These are phyloP conservation scores for Xenoacremonium recifei DNA, from an alignment of 2,329 filamentous ascomycete species.

Conservation along the genomic window DNA sequence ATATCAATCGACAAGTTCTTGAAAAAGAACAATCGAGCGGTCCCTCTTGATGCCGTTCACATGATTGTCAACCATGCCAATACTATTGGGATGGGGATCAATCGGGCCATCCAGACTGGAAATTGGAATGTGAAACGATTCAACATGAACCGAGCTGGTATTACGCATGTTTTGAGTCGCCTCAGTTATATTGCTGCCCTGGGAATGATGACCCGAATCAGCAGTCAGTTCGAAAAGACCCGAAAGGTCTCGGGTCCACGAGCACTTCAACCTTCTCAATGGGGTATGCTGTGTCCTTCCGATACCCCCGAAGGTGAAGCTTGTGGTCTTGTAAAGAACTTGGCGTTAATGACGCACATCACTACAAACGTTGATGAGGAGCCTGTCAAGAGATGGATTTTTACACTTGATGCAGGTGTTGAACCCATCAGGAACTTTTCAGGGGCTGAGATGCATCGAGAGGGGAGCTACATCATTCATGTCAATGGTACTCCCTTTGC, in stretches of 20 bases:
- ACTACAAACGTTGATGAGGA: conserved; percentile 95
- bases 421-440: conserved; percentile 67
- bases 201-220: conserved; percentile 99
- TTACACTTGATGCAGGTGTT: conserved; percentile 81
- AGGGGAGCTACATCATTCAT: conserved; percentile 85
- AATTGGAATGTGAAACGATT: conserved; percentile 99
- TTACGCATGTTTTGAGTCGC: conserved; percentile 93
- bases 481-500: conserved; percentile 95
- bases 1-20: conserved; percentile 92
- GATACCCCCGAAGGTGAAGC: conserved; percentile 99
- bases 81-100: conserved; percentile 89
- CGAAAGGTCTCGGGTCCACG: conserved; percentile 93
- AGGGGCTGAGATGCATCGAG: conserved; percentile 82
- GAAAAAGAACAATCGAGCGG: conserved; percentile 87
- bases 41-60: conserved; percentile 82
- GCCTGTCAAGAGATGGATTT: conserved; percentile 82
- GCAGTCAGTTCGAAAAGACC: conserved; percentile 98
- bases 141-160: conserved; percentile 95
- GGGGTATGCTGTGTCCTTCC: conserved; percentile 95
- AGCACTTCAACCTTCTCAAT: conserved; percentile 94
- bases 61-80: conserved; percentile 83
- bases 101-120: conserved; percentile 92
- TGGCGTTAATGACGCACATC: conserved; percentile 98
- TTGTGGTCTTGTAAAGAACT: conserved; percentile 95
- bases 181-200: conserved; percentile 95